Percentiles rank a stretch among this genome's conserved stretches.
Conservation (phyloP, 371 early-diverging fungal genomes). For the Entomophthora muscae region DNA sequence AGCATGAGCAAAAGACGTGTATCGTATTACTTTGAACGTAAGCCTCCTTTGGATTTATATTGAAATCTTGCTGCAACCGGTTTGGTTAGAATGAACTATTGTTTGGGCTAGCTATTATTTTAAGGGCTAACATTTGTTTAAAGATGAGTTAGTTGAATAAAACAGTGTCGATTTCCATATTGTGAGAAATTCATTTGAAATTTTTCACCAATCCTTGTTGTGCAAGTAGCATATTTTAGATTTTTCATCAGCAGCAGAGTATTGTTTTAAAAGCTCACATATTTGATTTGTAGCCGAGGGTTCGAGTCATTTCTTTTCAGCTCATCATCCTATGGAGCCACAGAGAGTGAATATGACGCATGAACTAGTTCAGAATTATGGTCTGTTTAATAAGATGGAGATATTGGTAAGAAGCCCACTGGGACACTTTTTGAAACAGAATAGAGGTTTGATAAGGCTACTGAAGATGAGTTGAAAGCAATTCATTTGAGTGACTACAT, state of each 20-base stretch:
- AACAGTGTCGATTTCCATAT: neutral
- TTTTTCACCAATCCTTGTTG: neutral
- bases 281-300: slow-evolving; percentile 17
- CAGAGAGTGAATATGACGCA: slow-evolving; percentile 96
- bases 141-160: neutral
- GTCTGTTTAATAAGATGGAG: slow-evolving; percentile 85
- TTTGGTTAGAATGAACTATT: too few species aligned
- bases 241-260: neutral
- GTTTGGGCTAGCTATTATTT: neutral
- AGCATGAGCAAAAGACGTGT: neutral
- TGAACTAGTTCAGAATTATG: slow-evolving; percentile 88
- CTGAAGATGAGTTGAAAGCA: slow-evolving; percentile 82
- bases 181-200: too few species aligned
- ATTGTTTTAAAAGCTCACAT: neutral
- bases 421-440: neutral
- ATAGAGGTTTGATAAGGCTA: slow-evolving; percentile 70
- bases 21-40: slow-evolving; percentile 7
- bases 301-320: slow-evolving; percentile 74
- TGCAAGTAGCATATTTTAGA: neutral
- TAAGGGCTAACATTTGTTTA: neutral
- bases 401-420: slow-evolving; percentile 33
- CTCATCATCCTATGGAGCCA: slow-evolving; percentile 99
- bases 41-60: neutral
- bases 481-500: slow-evolving; percentile 99
- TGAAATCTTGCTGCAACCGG: too few species aligned